Base-by-base conservation (phyloP, 1,139 yeast species). In the Debaryomycetaceae sp. region DNA sequence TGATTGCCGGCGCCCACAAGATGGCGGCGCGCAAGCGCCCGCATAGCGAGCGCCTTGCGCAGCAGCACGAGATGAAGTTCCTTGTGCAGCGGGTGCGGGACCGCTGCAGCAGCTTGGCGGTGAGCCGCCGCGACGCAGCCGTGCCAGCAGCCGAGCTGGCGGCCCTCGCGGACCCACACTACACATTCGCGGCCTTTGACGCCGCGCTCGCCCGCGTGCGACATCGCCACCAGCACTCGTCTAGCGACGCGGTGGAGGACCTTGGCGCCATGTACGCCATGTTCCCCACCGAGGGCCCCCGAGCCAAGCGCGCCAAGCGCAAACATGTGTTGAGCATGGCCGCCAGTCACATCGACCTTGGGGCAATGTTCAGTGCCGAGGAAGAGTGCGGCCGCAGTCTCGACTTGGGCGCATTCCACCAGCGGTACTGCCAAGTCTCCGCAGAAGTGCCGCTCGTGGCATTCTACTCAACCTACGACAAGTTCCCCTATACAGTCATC, bases 341-440 rank as follows among this genome's bases (percentile, higher is more conserved):
- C 29, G 75, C 80, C 0, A 48, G 66, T 0, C 70, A 65, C 39
- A 38, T 84, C 10, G 60, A 65, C 23, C 40, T 80, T 2, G 71
- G 72, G 10, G 36, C 50, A 1, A 33, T 74, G 10, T 86, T 83
- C 46, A 56, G 73, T 0, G 65, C 71, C 4, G 76, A 70, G 23
- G 96, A 88, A 48, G 53, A 56, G 16, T 74, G 67, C 48, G 96
- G 96, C 0, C 70, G 70, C 41, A 75, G 55, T 42, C 40, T 89
- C 16, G 91, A 85, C 43, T 58, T 89, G 35, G 51, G 62, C 7
- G 41, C 47, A 2, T 60, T 68, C 32, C 79, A 78, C 49, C 68
- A 65, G 21, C 43, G 41, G 17, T 83, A 79, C 71, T n/a, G n/a
- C n/a, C 23, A 48, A 73, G 26, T 64, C 69, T 35, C 56, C 25